Conservation (phyloP, 305 asterid genomes). For the Fraxinus baroniana region DNA sequence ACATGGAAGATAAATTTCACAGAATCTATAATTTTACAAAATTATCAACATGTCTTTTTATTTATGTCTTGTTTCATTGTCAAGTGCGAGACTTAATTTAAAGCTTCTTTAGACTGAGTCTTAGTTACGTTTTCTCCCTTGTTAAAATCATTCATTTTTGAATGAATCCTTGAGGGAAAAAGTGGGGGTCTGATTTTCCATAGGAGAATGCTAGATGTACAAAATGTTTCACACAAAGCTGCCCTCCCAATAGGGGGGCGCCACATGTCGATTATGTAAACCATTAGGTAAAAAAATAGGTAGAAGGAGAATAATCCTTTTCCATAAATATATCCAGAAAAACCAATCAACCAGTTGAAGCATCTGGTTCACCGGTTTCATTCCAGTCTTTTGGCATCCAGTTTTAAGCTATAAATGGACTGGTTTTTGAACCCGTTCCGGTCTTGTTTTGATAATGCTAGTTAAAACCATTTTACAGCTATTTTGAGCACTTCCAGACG, state of each 20-base stretch:
- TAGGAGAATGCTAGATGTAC: too few species aligned
- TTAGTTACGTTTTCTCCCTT: not conserved
- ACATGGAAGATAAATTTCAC: not conserved
- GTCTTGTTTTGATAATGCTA: not conserved
- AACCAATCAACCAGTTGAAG: not conserved
- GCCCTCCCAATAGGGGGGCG: too few species aligned
- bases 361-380: not conserved
- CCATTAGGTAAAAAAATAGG: too few species aligned
- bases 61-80: not conserved
- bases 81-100: not conserved
- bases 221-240: too few species aligned
- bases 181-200: not conserved
- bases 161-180: not conserved
- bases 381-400: not conserved
- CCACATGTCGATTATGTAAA: too few species aligned
- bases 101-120: not conserved
- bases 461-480: not conserved
- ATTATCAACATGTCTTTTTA: not conserved
- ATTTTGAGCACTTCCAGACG: not conserved
- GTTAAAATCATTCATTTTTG: not conserved
- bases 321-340: not conserved
- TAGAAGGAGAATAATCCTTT: too few species aligned
- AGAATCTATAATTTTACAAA: not conserved
- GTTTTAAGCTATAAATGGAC: not conserved
- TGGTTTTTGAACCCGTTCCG: not conserved